Conservation (phyloP, 768 basidiomycete species). For the Russula vinacea region DNA sequence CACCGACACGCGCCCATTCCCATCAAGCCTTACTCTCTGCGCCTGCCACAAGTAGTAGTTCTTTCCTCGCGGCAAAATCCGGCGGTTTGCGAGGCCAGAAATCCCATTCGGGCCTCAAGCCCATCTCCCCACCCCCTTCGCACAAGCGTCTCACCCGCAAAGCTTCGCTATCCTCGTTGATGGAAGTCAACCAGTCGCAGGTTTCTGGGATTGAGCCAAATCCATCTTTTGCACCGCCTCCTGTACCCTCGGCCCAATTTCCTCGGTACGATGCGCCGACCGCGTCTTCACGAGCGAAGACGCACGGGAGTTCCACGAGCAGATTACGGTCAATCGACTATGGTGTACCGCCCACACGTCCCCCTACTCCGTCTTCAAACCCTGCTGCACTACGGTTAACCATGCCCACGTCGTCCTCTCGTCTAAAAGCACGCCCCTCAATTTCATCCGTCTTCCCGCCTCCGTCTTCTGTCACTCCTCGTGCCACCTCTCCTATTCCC, state of each 20-base stretch:
- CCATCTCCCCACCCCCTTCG: slow-evolving; percentile 63
- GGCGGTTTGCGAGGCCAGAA: slow-evolving; percentile 79
- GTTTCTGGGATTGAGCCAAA: slow-evolving; percentile 51
- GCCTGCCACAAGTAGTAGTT: slow-evolving; percentile 47
- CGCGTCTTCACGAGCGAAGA: slow-evolving; percentile 75
- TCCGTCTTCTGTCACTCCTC: slow-evolving; percentile 40
- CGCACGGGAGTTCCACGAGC: slow-evolving; percentile 61
- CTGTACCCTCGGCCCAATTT: slow-evolving; percentile 40
- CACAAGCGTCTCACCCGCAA: slow-evolving; percentile 66
- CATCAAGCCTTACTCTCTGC: slow-evolving; percentile 52
- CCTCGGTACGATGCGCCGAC: slow-evolving; percentile 75
- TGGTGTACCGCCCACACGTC: slow-evolving; percentile 70
- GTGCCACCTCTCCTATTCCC: slow-evolving; percentile 56
- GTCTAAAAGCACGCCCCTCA: slow-evolving; percentile 69
- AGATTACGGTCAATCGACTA: slow-evolving; percentile 58
- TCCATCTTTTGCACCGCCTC: slow-evolving; percentile 32
- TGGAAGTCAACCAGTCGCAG: slow-evolving; percentile 57
- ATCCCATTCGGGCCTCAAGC: slow-evolving; percentile 78
- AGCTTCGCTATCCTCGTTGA: slow-evolving; percentile 72
- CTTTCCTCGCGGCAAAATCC: slow-evolving; percentile 65
- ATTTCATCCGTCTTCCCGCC: slow-evolving; percentile 72
- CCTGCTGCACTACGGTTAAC: slow-evolving; percentile 76
- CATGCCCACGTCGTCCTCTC: slow-evolving; percentile 75
- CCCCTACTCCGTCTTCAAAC: slow-evolving; percentile 77
- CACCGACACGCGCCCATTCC: slow-evolving; percentile 54